Base-by-base conservation (phyloP, 2,329 filamentous ascomycete genomes). In the Cadophora sp. region DNA sequence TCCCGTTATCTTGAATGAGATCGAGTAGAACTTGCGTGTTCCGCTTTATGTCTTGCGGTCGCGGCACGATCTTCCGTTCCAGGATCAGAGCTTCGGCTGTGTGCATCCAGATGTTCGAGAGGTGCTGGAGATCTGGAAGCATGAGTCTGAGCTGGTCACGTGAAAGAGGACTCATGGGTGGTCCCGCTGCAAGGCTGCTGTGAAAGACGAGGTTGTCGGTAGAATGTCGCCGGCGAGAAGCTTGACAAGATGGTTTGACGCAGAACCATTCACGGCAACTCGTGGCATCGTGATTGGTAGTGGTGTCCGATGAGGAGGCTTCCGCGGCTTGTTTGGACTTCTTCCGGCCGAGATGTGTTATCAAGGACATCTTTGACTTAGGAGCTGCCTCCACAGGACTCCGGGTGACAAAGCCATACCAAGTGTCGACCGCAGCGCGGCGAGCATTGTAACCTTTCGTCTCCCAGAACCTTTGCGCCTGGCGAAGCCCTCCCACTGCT, bases 381-480 rank as follows among this genome's bases (percentile, higher is more conserved):
- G 80, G 66, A 4, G 73, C 60, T 6, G 81, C 73, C 9, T 82
- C 73, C 6, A 77, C 62, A 24, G 78, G 74, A 9, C 84, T 84
- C 68, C 81, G 84, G 1, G 81, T 80, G 9, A 90, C 77, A 22
- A 80, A 81, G 50, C 82, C 82, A 75, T 86, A 89, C 87, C 87
- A 91, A 5, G 75, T 79, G 73, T 91, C 88, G 19, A 91, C 88
- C 1, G 85, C 84, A 24, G 82, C 81, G 66, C 87, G 83, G 37
- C 88, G 82, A 62, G 81, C 81, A 74, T 89, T 90, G 77, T 91
- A 91, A 1, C 88, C 87, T 73, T 89, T 89, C 48, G 88, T 87
- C 74, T 90, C 87, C 88, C 88, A 91, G 43, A 91, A 83, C 55
- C 84, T 82, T 72, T 90, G 86, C 1, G 89, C 87, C 74, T 90